Conservation (phyloP, 805 yeast species). For the Kodamaea fukazawae region DNA sequence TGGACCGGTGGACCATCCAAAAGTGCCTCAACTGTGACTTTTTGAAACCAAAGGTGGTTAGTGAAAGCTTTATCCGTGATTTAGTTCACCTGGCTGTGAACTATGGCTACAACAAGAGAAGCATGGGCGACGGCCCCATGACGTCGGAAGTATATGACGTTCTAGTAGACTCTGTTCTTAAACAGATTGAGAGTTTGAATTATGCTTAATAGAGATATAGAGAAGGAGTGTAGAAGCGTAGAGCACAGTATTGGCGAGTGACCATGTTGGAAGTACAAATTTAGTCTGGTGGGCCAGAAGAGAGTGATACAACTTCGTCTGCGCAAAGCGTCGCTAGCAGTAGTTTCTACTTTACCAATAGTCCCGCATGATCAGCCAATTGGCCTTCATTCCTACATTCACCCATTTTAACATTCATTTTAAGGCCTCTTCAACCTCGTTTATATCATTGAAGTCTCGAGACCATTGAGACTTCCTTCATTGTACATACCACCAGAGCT, state of each 20-base stretch:
- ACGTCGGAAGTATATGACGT: constrained; percentile 40
- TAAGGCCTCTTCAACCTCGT: no score
- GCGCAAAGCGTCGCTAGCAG: not conserved
- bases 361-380: no score
- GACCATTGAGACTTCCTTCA: no score
- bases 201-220: constrained; percentile 18
- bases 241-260: not conserved
- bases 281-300: not conserved
- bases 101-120: constrained; percentile 54
- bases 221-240: not conserved
- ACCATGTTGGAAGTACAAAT: not conserved
- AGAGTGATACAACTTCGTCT: not conserved
- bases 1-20: constrained; percentile 59
- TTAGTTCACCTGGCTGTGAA: constrained; percentile 74
- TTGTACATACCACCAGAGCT: constrained; percentile 1
- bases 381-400: no score
- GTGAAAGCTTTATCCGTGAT: constrained; percentile 62
- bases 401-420: not conserved
- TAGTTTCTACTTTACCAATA: no score
- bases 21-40: constrained; percentile 64
- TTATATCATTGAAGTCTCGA: no score
- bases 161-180: constrained; percentile 55
- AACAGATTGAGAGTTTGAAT: constrained; percentile 42
- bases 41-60: constrained; percentile 70
- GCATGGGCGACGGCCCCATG: constrained; percentile 35